These are phyloP conservation scores for Botrytis medusae DNA, from an alignment of 2,329 filamentous ascomycete genomes.

Conservation along the genomic window DNA sequence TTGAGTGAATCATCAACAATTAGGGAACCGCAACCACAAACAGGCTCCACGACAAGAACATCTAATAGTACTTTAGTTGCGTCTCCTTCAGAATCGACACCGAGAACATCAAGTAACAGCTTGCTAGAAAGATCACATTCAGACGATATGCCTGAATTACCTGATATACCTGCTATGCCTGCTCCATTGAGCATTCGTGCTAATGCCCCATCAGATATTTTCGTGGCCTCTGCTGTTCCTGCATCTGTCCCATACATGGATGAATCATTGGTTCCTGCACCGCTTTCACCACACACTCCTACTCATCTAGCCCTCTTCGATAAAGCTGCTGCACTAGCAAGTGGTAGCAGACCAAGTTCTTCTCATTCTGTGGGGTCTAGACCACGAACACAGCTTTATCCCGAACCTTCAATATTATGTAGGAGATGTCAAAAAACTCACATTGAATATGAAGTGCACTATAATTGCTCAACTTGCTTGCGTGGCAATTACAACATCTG, in stretches of 20 bases:
- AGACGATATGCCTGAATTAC: neutral
- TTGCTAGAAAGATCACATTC: neutral
- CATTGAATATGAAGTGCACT: conserved; percentile 85
- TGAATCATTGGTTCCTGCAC: conserved; percentile 34
- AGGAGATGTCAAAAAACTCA: conserved; percentile 66
- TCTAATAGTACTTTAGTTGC: conserved; percentile 6
- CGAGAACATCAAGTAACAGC: conserved; percentile 15
- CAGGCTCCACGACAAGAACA: conserved; percentile 17
- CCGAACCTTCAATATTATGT: conserved; percentile 74
- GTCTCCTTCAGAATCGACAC: conserved; percentile 24
- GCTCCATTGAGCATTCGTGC: conserved; percentile 27
- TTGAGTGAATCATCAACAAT: conserved; percentile 28
- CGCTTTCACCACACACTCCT: conserved; percentile 33
- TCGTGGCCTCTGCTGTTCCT: conserved; percentile 28
- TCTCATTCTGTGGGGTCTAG: conserved; percentile 37
- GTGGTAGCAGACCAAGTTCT: conserved; percentile 37
- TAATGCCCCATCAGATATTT: conserved; percentile 30
- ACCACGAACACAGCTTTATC: conserved; percentile 49
- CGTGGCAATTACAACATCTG: conserved; percentile 77
- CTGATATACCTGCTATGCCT: neutral
- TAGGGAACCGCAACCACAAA: conserved; percentile 16
- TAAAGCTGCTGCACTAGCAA: conserved; percentile 35
- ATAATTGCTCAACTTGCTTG: conserved; percentile 72
- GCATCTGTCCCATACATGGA: conserved; percentile 28
- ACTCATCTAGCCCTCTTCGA: conserved; percentile 33